These are phyloP conservation scores for Pythium monospermum DNA, from an alignment of 352 stramenopile species.

Conservation along the genomic window DNA sequence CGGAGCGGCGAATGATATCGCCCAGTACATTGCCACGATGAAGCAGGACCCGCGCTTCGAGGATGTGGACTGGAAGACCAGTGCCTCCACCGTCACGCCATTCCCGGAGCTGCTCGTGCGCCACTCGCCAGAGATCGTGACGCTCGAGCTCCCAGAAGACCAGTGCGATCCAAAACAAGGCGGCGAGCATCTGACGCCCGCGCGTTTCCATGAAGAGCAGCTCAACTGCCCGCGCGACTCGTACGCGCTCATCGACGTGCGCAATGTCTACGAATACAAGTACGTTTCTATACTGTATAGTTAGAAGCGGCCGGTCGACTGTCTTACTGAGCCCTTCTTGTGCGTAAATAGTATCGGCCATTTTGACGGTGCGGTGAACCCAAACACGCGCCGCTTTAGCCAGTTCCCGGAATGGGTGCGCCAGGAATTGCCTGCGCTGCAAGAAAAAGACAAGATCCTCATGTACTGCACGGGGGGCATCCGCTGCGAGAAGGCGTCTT, in stretches of 20 bases:
- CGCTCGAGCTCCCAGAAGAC: constrained; percentile 56
- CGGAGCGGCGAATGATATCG: constrained; percentile 31
- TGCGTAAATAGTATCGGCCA: constrained; percentile 71
- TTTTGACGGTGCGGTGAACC: constrained; percentile 69
- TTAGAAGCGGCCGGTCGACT: too few relatives aligned
- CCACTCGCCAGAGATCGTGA: constrained; percentile 65
- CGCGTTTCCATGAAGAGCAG: constrained; percentile 56
- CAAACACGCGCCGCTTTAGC: constrained; percentile 74
- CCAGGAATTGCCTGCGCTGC: constrained; percentile 43
- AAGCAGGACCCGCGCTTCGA: constrained; percentile 22
- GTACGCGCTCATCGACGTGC: constrained; percentile 65
- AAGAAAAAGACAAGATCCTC: constrained; percentile 71
- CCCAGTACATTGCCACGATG: constrained; percentile 66
- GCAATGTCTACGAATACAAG: constrained; percentile 81
- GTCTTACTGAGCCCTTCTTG: too few relatives aligned
- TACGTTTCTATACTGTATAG: too few relatives aligned
- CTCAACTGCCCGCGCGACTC: constrained; percentile 13
- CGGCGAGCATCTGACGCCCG: constrained; percentile 52
- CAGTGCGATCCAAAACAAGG: constrained; percentile 40
- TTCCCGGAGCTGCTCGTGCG: constrained; percentile 73
- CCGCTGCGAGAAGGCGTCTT: constrained; percentile 80
- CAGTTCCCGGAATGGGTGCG: constrained; percentile 72
- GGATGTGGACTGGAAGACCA: constrained; percentile 86
- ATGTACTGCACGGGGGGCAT: constrained; percentile 88
- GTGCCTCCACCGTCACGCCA: constrained; percentile 32